Percentiles rank a stretch among this genome's conserved stretches.
Conservation (phyloP, 1,284 basidiomycete species). For the Heterobasidion annosum region DNA sequence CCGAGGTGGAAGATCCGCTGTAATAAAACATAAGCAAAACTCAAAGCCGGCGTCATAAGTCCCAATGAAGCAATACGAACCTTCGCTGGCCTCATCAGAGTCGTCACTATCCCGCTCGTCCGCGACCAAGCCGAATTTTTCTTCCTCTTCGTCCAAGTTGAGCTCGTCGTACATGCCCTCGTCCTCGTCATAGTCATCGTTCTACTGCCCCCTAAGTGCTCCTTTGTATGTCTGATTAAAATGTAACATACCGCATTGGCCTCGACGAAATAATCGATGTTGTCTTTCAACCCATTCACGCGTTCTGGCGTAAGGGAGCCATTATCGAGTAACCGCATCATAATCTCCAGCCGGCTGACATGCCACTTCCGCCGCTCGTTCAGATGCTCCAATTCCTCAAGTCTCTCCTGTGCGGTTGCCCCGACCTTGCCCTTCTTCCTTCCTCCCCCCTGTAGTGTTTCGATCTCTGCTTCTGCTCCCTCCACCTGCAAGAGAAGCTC, state of each 20-base stretch:
- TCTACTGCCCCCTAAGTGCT: slow-evolving; percentile 40
- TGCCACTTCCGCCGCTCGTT: slow-evolving; percentile 98
- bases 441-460: slow-evolving; percentile 74
- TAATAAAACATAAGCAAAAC: slow-evolving; percentile 4
- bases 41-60: not conserved
- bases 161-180: slow-evolving; percentile 98
- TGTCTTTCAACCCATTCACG: slow-evolving; percentile 83
- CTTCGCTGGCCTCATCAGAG: slow-evolving; percentile 69
- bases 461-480: slow-evolving; percentile 91
- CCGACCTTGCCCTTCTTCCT: slow-evolving; percentile 81
- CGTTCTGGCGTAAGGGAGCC: slow-evolving; percentile 81
- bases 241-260: slow-evolving; percentile 75
- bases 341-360: slow-evolving; percentile 86
- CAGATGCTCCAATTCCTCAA: slow-evolving; percentile 78
- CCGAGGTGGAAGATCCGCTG: slow-evolving; percentile 52
- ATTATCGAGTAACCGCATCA: slow-evolving; percentile 91
- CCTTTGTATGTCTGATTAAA: slow-evolving; percentile 6
- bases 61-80: slow-evolving; percentile 25
- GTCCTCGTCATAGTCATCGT: slow-evolving; percentile 97
- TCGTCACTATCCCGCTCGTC: slow-evolving; percentile 65
- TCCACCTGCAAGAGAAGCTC: slow-evolving; percentile 93
- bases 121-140: slow-evolving; percentile 72
- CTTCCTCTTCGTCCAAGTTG: slow-evolving; percentile 95
- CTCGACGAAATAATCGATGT: slow-evolving; percentile 96
- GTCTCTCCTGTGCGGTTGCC: slow-evolving; percentile 57